Evolutionary conservation across 345 rosid species (phyloP).

Genomic region (Camelina neglecta): DNA sequence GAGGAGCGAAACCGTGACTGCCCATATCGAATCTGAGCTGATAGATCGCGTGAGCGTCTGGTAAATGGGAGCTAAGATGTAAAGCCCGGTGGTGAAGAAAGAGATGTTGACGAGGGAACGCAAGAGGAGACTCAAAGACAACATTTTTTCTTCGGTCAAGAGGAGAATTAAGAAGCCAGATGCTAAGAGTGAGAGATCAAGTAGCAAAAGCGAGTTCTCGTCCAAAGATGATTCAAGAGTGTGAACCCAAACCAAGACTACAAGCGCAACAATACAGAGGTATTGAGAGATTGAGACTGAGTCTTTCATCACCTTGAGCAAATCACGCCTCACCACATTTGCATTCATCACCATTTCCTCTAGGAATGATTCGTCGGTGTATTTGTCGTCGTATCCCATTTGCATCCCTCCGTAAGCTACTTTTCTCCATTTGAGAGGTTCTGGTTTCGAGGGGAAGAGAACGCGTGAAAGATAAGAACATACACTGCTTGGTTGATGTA

Average conservation of each 20-base stretch:
- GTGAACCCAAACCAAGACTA: slow-evolving; percentile 82
- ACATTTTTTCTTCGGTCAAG: slow-evolving; percentile 73
- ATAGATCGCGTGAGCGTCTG: slow-evolving; percentile 87
- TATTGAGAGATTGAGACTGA: slow-evolving; percentile 84
- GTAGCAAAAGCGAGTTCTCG: slow-evolving; percentile 71
- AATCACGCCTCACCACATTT: slow-evolving; percentile 76
- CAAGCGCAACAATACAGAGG: slow-evolving; percentile 82
- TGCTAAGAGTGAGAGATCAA: slow-evolving; percentile 68
- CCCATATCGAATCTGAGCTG: slow-evolving; percentile 91
- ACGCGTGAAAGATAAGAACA: slow-evolving; percentile 24
- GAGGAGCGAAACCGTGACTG: slow-evolving; percentile 67
- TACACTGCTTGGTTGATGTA: slow-evolving; percentile 81
- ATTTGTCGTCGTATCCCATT: slow-evolving; percentile 87
- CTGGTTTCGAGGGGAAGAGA: no score
- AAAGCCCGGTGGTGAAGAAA: slow-evolving; percentile 72
- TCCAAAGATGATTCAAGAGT: slow-evolving; percentile 67
- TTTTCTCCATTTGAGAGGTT: slow-evolving; percentile 73
- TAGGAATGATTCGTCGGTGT: slow-evolving; percentile 82
- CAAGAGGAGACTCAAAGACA: slow-evolving; percentile 66
- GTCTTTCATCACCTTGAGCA: slow-evolving; percentile 84
- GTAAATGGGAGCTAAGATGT: slow-evolving; percentile 82
- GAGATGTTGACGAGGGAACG: slow-evolving; percentile 72
- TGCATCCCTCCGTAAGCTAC: slow-evolving; percentile 97
- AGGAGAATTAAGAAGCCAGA: slow-evolving; percentile 73
- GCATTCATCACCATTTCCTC: slow-evolving; percentile 96